These are phyloP conservation scores for Chiua sp. DNA, from an alignment of 1,284 basidiomycete species.

Conservation along the genomic window DNA sequence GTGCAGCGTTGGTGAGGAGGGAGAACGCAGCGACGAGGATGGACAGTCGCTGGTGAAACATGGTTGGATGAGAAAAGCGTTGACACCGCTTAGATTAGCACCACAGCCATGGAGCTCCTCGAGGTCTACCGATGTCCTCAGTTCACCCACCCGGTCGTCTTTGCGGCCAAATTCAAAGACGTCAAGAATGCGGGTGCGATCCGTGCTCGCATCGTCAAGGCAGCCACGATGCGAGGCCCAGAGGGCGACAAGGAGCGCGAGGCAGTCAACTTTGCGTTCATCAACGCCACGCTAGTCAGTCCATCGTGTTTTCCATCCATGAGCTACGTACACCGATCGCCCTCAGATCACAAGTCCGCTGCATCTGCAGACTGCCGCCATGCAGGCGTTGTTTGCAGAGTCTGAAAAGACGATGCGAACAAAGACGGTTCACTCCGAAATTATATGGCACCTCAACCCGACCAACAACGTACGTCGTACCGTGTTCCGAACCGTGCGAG, in stretches of 20 bases:
- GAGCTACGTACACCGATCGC: not conserved
- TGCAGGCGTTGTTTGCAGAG: slow-evolving; percentile 80
- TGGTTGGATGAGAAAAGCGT: not conserved
- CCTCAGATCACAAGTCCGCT: slow-evolving; percentile 71
- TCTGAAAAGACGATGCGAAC: slow-evolving; percentile 65
- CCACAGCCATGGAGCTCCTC: slow-evolving; percentile 45
- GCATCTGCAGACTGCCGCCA: slow-evolving; percentile 83
- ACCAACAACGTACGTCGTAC: slow-evolving; percentile 72
- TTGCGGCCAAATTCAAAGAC: slow-evolving; percentile 70
- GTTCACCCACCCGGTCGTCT: slow-evolving; percentile 54
- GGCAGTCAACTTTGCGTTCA: slow-evolving; percentile 86
- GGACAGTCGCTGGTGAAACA: slow-evolving; percentile 4
- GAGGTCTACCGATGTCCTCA: slow-evolving; percentile 61
- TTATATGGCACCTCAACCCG: slow-evolving; percentile 83
- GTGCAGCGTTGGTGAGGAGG: slow-evolving; percentile 42
- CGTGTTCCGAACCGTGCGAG: not conserved
- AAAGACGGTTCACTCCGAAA: slow-evolving; percentile 85
- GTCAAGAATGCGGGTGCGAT: slow-evolving; percentile 70
- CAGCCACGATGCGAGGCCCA: slow-evolving; percentile 60
- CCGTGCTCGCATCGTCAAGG: slow-evolving; percentile 69
- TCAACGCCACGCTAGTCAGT: slow-evolving; percentile 73
- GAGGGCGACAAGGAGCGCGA: slow-evolving; percentile 74
- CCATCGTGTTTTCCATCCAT: not conserved
- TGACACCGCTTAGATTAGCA: slow-evolving; percentile 10
- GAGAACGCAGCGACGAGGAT: slow-evolving; percentile 42